Conservation (phyloP, 129 eudicot species). For the Artemisia tridentata region DNA sequence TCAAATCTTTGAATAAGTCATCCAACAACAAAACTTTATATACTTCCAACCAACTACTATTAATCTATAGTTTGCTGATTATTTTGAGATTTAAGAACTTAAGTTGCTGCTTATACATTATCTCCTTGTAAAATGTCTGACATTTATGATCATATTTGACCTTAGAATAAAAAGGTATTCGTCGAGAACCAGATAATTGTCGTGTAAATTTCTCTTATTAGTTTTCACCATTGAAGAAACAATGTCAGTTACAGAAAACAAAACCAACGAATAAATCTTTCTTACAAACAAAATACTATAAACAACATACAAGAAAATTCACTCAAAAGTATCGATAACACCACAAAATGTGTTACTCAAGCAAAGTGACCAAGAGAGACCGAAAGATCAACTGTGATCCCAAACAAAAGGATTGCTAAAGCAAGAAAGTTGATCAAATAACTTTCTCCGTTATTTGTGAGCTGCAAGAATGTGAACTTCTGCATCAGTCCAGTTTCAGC, state of each 20-base stretch:
- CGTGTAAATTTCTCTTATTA: too few relatives aligned
- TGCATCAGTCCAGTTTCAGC: slow-evolving; percentile 87
- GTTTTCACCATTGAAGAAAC: background rate
- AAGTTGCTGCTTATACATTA: too few relatives aligned
- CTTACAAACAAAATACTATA: slow-evolving; percentile 18
- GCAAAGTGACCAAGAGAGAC: slow-evolving; percentile 59
- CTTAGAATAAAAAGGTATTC: too few relatives aligned
- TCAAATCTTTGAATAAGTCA: too few relatives aligned
- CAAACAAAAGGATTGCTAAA: slow-evolving; percentile 72
- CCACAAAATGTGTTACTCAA: slow-evolving; percentile 20
- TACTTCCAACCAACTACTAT: too few relatives aligned
- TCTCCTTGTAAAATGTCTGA: too few relatives aligned
- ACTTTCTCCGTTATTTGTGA: slow-evolving; percentile 44
- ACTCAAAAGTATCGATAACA: slow-evolving; percentile 19
- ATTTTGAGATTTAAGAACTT: too few relatives aligned
- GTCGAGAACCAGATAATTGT: too few relatives aligned
- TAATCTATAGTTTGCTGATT: too few relatives aligned
- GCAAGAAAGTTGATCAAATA: slow-evolving; percentile 67
- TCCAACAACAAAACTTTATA: too few relatives aligned
- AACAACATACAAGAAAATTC: slow-evolving; percentile 16
- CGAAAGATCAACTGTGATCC: slow-evolving; percentile 77
- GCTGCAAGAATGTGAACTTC: slow-evolving; percentile 46
- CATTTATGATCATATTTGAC: too few relatives aligned
- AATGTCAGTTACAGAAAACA: background rate
- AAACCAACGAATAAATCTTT: slow-evolving; percentile 24